A percentile compares a stretch with the other conserved stretches of the same genome.
Evolutionary conservation across 163 green algal species (phyloP).

Genomic region (Scenedesmus sp.): DNA sequence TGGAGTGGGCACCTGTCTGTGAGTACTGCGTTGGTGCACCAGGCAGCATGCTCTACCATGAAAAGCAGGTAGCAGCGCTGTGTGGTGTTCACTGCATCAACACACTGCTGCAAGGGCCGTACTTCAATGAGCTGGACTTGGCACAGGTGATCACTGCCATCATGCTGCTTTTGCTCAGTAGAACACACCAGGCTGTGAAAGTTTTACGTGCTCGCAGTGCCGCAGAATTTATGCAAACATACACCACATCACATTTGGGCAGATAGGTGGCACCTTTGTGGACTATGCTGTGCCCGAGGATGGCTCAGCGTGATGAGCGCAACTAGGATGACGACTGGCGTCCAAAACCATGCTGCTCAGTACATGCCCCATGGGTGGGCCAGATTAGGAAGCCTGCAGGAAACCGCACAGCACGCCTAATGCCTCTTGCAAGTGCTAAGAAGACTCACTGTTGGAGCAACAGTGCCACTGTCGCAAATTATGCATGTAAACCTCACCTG

Average conservation of each 20-base stretch:
- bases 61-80: slow-evolving; percentile 80
- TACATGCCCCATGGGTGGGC: too few relatives aligned
- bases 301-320: neutral
- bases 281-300: too few relatives aligned
- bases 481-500: neutral
- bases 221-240: neutral
- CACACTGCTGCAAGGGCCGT: slow-evolving; percentile 89
- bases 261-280: too few relatives aligned
- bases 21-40: neutral
- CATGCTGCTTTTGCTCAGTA: neutral
- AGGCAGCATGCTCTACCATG: slow-evolving; percentile 71
- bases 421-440: too few relatives aligned
- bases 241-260: neutral
- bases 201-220: neutral
- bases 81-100: slow-evolving; percentile 95
- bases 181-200: neutral
- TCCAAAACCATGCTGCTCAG: too few relatives aligned
- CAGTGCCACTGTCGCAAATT: neutral
- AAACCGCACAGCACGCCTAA: too few relatives aligned
- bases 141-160: slow-evolving; percentile 55
- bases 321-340: too few relatives aligned
- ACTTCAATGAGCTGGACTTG: slow-evolving; percentile 85
- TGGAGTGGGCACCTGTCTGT: neutral
- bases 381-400: neutral
- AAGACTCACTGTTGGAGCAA: neutral